These are phyloP conservation scores for Leishmania lainsoni DNA, from an alignment of 208 protist species.

Conservation along the genomic window DNA sequence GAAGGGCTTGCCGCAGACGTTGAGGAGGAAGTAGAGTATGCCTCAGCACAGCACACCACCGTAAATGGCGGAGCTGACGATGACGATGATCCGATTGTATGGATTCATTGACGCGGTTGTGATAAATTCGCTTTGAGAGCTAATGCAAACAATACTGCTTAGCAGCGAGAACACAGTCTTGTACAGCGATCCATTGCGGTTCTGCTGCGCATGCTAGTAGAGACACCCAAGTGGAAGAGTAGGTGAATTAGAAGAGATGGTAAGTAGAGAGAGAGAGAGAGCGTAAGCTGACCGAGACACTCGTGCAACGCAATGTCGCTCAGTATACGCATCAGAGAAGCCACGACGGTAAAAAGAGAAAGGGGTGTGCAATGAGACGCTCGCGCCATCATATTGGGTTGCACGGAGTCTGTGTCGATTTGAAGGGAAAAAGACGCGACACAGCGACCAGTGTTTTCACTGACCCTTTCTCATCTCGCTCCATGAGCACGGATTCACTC, in stretches of 20 bases:
- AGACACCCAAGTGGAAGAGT: not conserved
- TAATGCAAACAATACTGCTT: not conserved
- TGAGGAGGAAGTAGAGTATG: constrained; percentile 42
- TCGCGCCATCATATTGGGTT: not conserved
- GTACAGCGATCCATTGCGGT: not conserved
- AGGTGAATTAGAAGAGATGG: not conserved
- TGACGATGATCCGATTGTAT: constrained; percentile 46
- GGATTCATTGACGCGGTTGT: constrained; percentile 19
- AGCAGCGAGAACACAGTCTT: not conserved
- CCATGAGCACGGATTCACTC: not conserved
- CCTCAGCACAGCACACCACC: constrained; percentile 41
- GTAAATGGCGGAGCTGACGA: constrained; percentile 54
- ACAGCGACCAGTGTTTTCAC: not conserved
- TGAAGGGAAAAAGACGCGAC: not conserved
- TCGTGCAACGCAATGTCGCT: not conserved
- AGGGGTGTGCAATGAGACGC: not conserved
- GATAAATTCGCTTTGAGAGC: not conserved
- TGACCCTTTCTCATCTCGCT: not conserved
- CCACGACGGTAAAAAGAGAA: not conserved
- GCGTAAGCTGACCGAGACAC: not conserved
- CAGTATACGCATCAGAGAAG: not conserved
- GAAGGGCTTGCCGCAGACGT: constrained; percentile 20
- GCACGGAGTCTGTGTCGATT: not conserved
- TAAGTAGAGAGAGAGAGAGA: not conserved
- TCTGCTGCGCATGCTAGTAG: not conserved